These are phyloP conservation scores for Conoideocrella luteorostrata DNA, from an alignment of 2,329 filamentous ascomycete species.

Conservation along the genomic window DNA sequence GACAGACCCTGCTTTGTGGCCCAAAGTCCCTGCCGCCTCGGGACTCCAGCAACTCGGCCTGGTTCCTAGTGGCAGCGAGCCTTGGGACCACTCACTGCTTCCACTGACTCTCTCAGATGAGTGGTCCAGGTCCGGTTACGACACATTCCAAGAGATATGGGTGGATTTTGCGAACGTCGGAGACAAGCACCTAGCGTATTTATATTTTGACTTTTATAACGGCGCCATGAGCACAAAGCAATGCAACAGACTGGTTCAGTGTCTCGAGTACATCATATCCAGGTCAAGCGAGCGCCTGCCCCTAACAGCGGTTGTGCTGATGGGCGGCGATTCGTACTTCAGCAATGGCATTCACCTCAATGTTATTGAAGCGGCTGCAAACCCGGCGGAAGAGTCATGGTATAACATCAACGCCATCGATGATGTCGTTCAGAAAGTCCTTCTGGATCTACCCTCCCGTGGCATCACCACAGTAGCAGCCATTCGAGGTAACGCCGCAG, in stretches of 20 bases:
- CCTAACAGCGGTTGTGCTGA: slow-evolving; percentile 32
- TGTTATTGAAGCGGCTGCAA: slow-evolving; percentile 32
- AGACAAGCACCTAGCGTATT: slow-evolving; percentile 24
- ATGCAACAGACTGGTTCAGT: slow-evolving; percentile 28
- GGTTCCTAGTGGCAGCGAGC: slow-evolving; percentile 14
- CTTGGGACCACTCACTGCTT: slow-evolving; percentile 11
- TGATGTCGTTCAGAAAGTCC: slow-evolving; percentile 31
- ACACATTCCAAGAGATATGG: slow-evolving; percentile 33
- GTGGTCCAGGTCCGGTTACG: slow-evolving; percentile 21
- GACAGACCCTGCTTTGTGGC: slow-evolving; percentile 31
- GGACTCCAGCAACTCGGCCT: slow-evolving; percentile 28
- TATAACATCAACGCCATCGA: slow-evolving; percentile 38
- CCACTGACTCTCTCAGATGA: slow-evolving; percentile 13
- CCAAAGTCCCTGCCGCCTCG: slow-evolving; percentile 31
- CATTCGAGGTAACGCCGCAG: slow-evolving; percentile 34
- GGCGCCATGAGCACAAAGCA: slow-evolving; percentile 35
- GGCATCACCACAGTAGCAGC: slow-evolving; percentile 31
- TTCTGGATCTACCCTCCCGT: slow-evolving; percentile 28
- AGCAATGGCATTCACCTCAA: slow-evolving; percentile 38
- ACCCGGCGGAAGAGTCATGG: slow-evolving; percentile 34
- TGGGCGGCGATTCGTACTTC: slow-evolving; percentile 31
- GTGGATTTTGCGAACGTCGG: slow-evolving; percentile 26
- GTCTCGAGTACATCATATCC: slow-evolving; percentile 28
- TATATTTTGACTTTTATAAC: slow-evolving; percentile 38
- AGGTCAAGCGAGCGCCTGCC: slow-evolving; percentile 12